Base-by-base conservation (phyloP, 768 basidiomycete species). In the Megacollybia marginata region DNA sequence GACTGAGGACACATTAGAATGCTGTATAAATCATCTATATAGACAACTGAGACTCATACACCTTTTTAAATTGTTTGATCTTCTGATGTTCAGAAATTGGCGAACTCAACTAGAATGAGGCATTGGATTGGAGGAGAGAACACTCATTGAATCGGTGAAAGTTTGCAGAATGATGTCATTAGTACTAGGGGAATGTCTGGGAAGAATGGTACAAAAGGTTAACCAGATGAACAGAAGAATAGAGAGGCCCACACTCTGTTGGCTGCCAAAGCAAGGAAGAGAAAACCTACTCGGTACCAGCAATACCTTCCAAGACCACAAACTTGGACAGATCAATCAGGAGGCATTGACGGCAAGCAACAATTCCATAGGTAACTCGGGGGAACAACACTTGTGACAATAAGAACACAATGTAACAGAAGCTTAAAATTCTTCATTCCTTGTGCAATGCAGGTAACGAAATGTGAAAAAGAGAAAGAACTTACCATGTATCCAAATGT, bases 291-390 rank as follows among this genome's bases (percentile, higher is more conserved):
- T 92, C 79, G 42, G 96, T 76, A 47, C 94, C 96, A 23, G 79
- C 90, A 38, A 99, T 79, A 48, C 96, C 96, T 62, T 99, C 94
- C 1, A 98, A 75, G 8, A 97, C 92, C 11, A 98, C 86, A 62
- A 74, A 92, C 66, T 96, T 99, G 42, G 90, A 92, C 38, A 98
- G 66, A 0, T 96, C 93, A 18, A 96, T 92, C 13, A 99, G 1
- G 88, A 92, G 1, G 91, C 90, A 57, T 99, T 99, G 52, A 98
- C 96, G 1, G 96, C 96, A 40, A 99, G 70, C 0, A 90, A 91
- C 36, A 98, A 75, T 59, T 99, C 96, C 96, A 98, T 99, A 1
- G 96, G 96, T 42, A 99, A 65, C 60, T 99, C 96, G 96, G 95
- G 9, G 96, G 96, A 0, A 98, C 96, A 35, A 98, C 96, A 52